Base-by-base conservation (phyloP, 139 green algal genomes). In the Chlamydomonas asymmetrica region DNA sequence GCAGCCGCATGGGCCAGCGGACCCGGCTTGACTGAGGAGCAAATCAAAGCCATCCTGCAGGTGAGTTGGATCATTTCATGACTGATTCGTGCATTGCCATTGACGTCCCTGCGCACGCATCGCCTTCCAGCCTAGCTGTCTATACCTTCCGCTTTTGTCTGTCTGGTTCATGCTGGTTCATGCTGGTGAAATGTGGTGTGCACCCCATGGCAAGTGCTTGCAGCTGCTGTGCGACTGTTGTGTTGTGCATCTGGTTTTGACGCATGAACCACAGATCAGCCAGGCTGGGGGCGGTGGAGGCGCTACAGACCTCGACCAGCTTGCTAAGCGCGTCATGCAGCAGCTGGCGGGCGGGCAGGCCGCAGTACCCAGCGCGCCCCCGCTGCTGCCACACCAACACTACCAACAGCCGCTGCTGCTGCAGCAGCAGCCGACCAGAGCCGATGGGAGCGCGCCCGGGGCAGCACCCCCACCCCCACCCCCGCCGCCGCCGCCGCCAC, bases 21-120 rank as follows among this genome's bases (percentile, higher is more conserved):
- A n/a, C n/a, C n/a, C 3, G 84, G 76, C 18, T 49, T 94, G 48
- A 88, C 81, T n/a, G 71, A 86, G 43, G 78, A 92, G 56, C 88
- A 94, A 79, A 83, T 94, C 35, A 91, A 85, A 68, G 81, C 80
- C 64, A 88, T 95, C 37, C 81, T 95, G 43, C 82, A 92, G 81
- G 85, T 90, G 76, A 6, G 79, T 29, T 18, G n/a, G n/a, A n/a
- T n/a, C n/a, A n/a, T n/a, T n/a, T n/a, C n/a, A n/a, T n/a, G n/a
- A n/a, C n/a, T n/a, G n/a, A n/a, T n/a, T n/a, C n/a, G n/a, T n/a
- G n/a, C n/a, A n/a, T n/a, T n/a, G n/a, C n/a, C n/a, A n/a, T n/a
- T n/a, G n/a, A n/a, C n/a, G n/a, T n/a, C n/a, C n/a, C n/a, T n/a
- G n/a, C n/a, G n/a, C n/a, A n/a, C n/a, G n/a, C n/a, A n/a, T n/a